Base-by-base conservation (phyloP, 805 yeast genomes). In the Debaryomyces maramus region DNA sequence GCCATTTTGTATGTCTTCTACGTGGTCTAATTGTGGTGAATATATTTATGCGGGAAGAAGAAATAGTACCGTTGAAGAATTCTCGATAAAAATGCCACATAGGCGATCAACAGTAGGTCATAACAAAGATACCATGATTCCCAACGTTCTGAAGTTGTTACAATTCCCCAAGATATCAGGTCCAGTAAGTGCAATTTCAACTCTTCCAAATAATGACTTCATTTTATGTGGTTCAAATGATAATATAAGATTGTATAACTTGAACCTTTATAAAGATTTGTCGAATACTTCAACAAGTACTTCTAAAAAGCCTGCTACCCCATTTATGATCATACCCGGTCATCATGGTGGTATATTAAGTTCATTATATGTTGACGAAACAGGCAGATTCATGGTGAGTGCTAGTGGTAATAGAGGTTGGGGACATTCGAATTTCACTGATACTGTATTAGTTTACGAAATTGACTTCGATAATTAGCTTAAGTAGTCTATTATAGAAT, bases 371-470 rank as follows among this genome's bases (percentile, higher is more conserved):
- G 83, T 90, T 16, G 98, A 91, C 60, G 91, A 91, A 21, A 84
- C 93, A 2, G 88, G 95, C 28, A 67, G 93, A 45, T 93, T 86
- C 59, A 73, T 93, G 83, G 76, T 91, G 5, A 84, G 96, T 53
- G 83, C 97, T 0, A 85, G 95, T 58, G 99, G 99, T 7, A 88
- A 86, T 46, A 76, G 97, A 53, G 99, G 99, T 4, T 91, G 97
- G 97, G 75, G 74, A 1, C 89, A 84, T 50, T 89, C 95, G 3
- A 67, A 72, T 26, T 76, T 84, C 17, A 83, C 93, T 1, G 97
- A 89, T 43, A 77, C 81, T n/a, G 85, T 85, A 7, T 73, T 89
- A 50, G 72, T 88, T 17, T 91, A 90, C 58, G 95, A 88, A 49
- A 83, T 90, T 22, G 81, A 81, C 9, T 62, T 77, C 34, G 64